Evolutionary conservation across 2,329 filamentous ascomycete genomes (phyloP).

Genomic region (Plectosphaerella plurivora): DNA sequence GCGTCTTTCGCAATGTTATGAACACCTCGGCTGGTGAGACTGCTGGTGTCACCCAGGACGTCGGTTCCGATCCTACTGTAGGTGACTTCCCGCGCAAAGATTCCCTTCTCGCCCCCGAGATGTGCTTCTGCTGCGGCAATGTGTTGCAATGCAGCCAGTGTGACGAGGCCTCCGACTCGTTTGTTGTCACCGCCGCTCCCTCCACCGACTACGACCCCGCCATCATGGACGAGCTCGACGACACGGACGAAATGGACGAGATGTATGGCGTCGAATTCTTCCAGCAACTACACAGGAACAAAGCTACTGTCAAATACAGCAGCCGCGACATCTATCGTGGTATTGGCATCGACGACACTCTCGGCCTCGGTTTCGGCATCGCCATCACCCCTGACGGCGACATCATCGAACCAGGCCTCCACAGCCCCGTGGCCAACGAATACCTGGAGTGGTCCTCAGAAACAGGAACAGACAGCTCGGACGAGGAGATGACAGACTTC

Average conservation of each 20-base stretch:
- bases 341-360: neutral
- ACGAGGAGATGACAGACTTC: too few relatives aligned
- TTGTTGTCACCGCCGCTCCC: slow-evolving; percentile 3
- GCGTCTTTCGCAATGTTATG: slow-evolving; percentile 93
- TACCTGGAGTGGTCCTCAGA: too few relatives aligned
- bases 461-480: too few relatives aligned
- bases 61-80: slow-evolving; percentile 97
- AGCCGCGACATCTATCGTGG: neutral
- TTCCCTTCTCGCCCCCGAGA: slow-evolving; percentile 21
- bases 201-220: slow-evolving; percentile 30
- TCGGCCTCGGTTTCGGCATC: neutral
- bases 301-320: too few relatives aligned
- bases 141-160: slow-evolving; percentile 39
- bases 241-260: slow-evolving; percentile 13
- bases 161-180: slow-evolving; percentile 16
- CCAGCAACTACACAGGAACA: neutral
- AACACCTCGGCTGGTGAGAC: slow-evolving; percentile 91
- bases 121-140: slow-evolving; percentile 43
- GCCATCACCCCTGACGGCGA: slow-evolving; percentile 3
- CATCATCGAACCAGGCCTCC: neutral
- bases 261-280: neutral
- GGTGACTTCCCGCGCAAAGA: slow-evolving; percentile 51
- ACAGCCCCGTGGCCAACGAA: too few relatives aligned
- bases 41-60: slow-evolving; percentile 94
- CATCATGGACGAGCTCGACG: slow-evolving; percentile 32